Evolutionary conservation across 2,329 filamentous ascomycete genomes (phyloP), one percentile per base, ranked within the genome.

Genomic region (Apiospora koreana): DNA sequence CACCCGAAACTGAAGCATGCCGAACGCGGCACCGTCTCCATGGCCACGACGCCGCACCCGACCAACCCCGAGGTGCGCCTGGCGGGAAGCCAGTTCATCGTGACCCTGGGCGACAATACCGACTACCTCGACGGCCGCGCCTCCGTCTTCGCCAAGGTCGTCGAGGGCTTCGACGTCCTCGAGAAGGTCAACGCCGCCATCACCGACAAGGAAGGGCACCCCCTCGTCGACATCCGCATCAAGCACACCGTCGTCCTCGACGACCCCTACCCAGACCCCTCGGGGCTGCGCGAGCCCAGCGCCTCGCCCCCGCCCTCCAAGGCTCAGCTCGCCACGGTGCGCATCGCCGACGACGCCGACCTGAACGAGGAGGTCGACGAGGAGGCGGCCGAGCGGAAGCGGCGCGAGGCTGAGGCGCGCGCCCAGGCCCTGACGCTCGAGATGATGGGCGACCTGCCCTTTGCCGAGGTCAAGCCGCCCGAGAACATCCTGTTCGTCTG

Each of bases 401-500:
- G 95, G 68, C 89, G 94, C 72, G 94, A 98, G 79, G 89, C 94
- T 38, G 96, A 99, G 80, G 96, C 96, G 7, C 90, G 95, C 72
- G 95, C 95, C 0, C 96, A 98, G 81, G 96, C 96, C 0, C 84
- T 99, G 77, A 98, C 95, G 1, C 87, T 99, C 65, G 96, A 99
- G 83, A 97, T 99, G 91, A 96, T 99, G 82, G 96, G 96, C 58
- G 96, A 99, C 80, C 85, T 99, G 71, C 96, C 96, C 5, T 99
- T 98, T 81, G 96, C 96, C 71, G 96, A 99, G 82, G 95, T 99
- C 76, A 97, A 95, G 76, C 96, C 96, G 5, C 96, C 96, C 0
- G 96, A 99, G 83, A 98, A 99, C 80, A 91, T 99, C 18, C 86
- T 99, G 1, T 99, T 99, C 79, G 95, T 99, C 58, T 99, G 96